Evolutionary conservation across 805 yeast genomes (phyloP).

Genomic region (Teunomyces panamensis): DNA sequence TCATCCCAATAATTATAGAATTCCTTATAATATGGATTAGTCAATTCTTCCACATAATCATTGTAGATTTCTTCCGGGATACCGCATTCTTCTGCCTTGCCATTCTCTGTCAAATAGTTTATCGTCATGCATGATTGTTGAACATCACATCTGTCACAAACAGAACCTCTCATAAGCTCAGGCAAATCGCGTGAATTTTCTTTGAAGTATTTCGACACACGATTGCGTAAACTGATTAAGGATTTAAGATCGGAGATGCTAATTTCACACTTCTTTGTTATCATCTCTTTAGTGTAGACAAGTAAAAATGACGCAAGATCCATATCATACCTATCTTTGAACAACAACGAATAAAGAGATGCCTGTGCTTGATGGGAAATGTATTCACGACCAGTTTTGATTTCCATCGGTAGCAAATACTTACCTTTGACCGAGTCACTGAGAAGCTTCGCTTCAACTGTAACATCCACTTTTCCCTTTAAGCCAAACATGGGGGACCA

Average conservation of each 20-base stretch:
- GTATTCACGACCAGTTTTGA: slow-evolving; percentile 77
- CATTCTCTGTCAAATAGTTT: slow-evolving; percentile 58
- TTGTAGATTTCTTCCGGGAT: slow-evolving; percentile 47
- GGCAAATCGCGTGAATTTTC: slow-evolving; percentile 54
- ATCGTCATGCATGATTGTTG: slow-evolving; percentile 62
- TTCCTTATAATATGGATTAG: slow-evolving; percentile 36
- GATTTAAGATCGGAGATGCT: slow-evolving; percentile 58
- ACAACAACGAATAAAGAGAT: slow-evolving; percentile 70
- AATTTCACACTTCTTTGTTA: slow-evolving; percentile 54
- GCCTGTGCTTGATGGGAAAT: slow-evolving; percentile 84
- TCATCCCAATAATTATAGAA: slow-evolving; percentile 76
- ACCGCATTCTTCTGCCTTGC: slow-evolving; percentile 54
- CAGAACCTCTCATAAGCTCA: slow-evolving; percentile 46
- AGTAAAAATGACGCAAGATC: slow-evolving; percentile 64
- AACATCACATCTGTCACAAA: slow-evolving; percentile 61
- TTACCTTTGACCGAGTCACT: slow-evolving; percentile 27
- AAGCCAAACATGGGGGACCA: slow-evolving; percentile 91
- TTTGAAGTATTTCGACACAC: slow-evolving; percentile 56
- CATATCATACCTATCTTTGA: slow-evolving; percentile 75
- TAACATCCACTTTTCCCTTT: slow-evolving; percentile 86
- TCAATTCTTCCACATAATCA: slow-evolving; percentile 49
- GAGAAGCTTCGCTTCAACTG: slow-evolving; percentile 56
- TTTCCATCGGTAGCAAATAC: slow-evolving; percentile 74
- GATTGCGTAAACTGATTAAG: slow-evolving; percentile 70
- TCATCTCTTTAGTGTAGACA: slow-evolving; percentile 65